Percentiles rank a stretch among this genome's conserved stretches.
Conservation (phyloP, 257 asterid species). For the Oldenlandia corymbosa region DNA sequence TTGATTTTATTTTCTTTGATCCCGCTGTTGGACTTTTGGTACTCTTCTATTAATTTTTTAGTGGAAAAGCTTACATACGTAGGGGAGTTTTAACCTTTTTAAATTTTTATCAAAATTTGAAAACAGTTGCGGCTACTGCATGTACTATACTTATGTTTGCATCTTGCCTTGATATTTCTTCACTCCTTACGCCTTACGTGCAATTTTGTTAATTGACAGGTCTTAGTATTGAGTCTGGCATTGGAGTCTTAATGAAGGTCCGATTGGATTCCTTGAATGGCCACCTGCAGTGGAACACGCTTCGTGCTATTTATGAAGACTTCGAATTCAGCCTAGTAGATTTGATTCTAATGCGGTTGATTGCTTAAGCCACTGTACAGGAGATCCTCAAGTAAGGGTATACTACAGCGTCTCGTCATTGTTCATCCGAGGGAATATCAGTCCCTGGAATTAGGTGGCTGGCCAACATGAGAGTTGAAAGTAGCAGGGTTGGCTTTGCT, state of each 20-base stretch:
- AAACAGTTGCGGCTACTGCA: no score
- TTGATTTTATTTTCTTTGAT: background rate
- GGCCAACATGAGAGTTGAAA: background rate
- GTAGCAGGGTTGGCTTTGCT: background rate
- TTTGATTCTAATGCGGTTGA: background rate
- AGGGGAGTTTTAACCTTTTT: no score
- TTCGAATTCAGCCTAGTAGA: background rate
- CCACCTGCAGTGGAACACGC: no score
- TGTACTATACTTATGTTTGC: no score
- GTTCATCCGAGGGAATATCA: background rate
- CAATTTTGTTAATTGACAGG: background rate
- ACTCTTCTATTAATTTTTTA: no score
- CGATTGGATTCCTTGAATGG: background rate
- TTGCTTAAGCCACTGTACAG: background rate
- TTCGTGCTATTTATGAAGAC: background rate
- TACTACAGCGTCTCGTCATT: background rate
- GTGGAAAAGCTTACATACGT: no score
- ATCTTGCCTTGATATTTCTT: no score
- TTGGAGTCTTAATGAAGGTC: background rate
- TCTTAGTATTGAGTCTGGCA: background rate
- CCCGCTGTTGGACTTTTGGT: no score
- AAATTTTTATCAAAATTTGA: background rate
- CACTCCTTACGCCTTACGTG: background rate
- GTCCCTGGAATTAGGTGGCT: background rate
- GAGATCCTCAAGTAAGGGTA: background rate